Base-by-base conservation (phyloP, 148 eudicot genomes). In the Nepenthes gracilis region DNA sequence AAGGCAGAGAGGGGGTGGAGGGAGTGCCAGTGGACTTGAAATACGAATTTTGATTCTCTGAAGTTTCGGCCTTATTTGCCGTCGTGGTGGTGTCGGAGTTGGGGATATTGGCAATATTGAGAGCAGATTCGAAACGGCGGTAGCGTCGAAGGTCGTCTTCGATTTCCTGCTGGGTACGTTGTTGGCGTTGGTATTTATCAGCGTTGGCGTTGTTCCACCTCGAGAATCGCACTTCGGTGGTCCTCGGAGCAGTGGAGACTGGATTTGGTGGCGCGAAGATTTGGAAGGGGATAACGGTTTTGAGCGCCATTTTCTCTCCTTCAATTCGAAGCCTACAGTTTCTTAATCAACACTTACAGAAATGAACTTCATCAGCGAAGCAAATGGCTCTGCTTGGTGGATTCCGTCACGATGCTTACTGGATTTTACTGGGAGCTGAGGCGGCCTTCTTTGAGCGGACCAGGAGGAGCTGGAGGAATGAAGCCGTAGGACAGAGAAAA, bases 151-250 rank as follows among this genome's bases (percentile, higher is more conserved):
- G 63, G 49, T 87, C 79, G 75, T 83, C 87, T 67, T 92, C 97
- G 45, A 80, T 76, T 49, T 79, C 64, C 13, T 81, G 67, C 59
- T 83, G 93, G 34, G 77, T 63, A 40, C 80, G 84, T 35, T 72
- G 74, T 9, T 59, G 78, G 57, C 72, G 82, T 77, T 37, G 58
- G 77, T 81, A 83, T 43, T 76, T 69, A 12, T 78, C 81, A 57
- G 95, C 87, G 85, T 90, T 85, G 63, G 96, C 81, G 75, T 87
- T 83, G 85, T 92, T 83, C 97, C 96, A 92, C 35, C 96, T 79
- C 0, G 97, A 80, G 71, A 92, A 88, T 59, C 90, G 90, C 71
- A 92, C 48, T 63, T 72, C 87, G 57, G 84, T 79, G 68, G 78
- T 63, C 4, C 72, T 12, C 37, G 36, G 61, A 69, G 63, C 64